Conservation (phyloP, 192 early-diverging fungal species). For the Martensiomyces pterosporus region DNA sequence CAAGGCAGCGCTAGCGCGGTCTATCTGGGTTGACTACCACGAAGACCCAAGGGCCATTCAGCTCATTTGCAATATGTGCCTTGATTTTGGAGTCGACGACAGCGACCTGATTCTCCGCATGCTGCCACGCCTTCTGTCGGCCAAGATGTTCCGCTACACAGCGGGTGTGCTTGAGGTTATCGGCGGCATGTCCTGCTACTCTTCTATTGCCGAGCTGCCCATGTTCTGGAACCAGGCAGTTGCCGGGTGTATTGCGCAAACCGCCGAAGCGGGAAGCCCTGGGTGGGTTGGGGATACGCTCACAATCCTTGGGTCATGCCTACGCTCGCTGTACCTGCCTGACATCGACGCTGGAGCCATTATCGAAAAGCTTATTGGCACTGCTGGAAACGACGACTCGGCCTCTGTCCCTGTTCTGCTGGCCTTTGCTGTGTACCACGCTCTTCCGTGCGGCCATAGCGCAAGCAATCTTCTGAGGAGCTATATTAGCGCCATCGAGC, state of each 20-base stretch:
- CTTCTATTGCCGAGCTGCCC: constrained; percentile 14
- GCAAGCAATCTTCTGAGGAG: constrained; percentile 5
- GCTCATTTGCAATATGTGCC: constrained; percentile 68
- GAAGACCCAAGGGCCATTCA: constrained; percentile 54
- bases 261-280: neutral
- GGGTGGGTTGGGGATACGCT: constrained; percentile 19
- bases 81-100: constrained; percentile 67
- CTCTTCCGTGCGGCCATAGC: constrained; percentile 5
- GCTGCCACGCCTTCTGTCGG: constrained; percentile 46
- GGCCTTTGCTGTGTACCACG: constrained; percentile 24
- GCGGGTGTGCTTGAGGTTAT: constrained; percentile 51
- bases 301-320: constrained; percentile 26
- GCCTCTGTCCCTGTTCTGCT: constrained; percentile 15
- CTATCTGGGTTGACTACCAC: constrained; percentile 64
- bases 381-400: too few species aligned
- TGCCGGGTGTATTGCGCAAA: constrained; percentile 8
- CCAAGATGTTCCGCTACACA: constrained; percentile 48
- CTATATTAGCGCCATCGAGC: constrained; percentile 7
- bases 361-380: too few species aligned
- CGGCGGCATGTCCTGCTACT: constrained; percentile 20
- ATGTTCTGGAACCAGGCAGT: constrained; percentile 38
- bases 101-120: constrained; percentile 58
- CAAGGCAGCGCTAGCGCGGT: constrained; percentile 63
- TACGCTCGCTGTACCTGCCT: constrained; percentile 26
- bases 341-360: constrained; percentile 12